phyloP scores from a whole-genome alignment of 495 filamentous ascomycete species.

The Neurospora intermedia region DNA sequence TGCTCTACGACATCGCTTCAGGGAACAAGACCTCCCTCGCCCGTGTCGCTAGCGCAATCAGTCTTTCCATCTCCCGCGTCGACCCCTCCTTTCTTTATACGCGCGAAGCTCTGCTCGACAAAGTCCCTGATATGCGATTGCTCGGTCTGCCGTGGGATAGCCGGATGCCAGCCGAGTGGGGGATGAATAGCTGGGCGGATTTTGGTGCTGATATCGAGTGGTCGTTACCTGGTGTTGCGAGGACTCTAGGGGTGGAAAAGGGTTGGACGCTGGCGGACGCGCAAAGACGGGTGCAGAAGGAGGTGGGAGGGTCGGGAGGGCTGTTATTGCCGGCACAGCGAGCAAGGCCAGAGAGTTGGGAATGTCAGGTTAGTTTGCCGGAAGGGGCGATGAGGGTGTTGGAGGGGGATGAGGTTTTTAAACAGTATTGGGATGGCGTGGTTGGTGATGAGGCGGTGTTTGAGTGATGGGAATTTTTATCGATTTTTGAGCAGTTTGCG shows the following conservation, averaged over 20 bases:
- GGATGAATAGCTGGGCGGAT: background rate
- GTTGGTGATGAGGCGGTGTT: background rate
- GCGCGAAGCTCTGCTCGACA: background rate
- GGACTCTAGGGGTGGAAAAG: background rate
- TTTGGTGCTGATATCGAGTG: background rate
- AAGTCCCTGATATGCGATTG: background rate
- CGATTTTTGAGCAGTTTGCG: too few species aligned
- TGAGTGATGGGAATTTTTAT: background rate
- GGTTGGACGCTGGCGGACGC: background rate
- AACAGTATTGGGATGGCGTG: background rate
- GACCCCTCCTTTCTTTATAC: background rate
- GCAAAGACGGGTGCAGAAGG: background rate
- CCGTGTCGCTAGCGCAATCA: background rate
- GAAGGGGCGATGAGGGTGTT: background rate
- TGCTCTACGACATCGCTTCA: background rate
- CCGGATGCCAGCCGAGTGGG: background rate
- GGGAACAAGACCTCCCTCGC: background rate
- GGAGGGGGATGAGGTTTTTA: background rate
- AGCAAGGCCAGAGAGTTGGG: background rate
- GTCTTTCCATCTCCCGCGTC: background rate
- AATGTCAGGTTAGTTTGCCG: background rate
- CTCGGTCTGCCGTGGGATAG: background rate
- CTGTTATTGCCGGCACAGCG: background rate
- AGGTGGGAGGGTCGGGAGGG: background rate
- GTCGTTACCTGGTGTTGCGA: background rate